Percentiles rank a stretch among this genome's conserved stretches.
Conservation (phyloP, 1,284 basidiomycete species). For the Caloboletus firmus region DNA sequence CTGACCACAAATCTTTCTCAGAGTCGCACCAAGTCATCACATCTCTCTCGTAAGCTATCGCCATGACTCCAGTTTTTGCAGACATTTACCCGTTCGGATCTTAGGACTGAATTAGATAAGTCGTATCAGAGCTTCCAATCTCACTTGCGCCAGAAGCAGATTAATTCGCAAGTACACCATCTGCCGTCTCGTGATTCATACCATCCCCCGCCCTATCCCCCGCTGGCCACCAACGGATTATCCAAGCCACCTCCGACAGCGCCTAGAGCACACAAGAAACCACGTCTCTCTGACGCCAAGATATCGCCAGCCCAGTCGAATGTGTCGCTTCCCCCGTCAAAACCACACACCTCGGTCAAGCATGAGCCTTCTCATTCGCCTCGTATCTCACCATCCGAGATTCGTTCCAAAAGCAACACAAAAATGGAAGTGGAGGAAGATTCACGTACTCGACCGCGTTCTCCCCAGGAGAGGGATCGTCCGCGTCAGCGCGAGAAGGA, state of each 20-base stretch:
- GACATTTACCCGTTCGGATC: constrained; percentile 11
- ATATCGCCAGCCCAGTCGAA: constrained; percentile 41
- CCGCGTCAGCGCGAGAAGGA: constrained; percentile 42
- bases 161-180: constrained; percentile 41
- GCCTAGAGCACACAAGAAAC: constrained; percentile 75
- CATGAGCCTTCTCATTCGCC: constrained; percentile 39
- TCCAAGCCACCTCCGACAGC: constrained; percentile 69
- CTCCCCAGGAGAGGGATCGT: constrained; percentile 40
- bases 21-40: constrained; percentile 72
- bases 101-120: constrained; percentile 67
- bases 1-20: constrained; percentile 31
- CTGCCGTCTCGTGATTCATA: constrained; percentile 33
- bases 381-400: constrained; percentile 39
- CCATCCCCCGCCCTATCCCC: constrained; percentile 30
- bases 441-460: constrained; percentile 39
- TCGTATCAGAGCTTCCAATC: constrained; percentile 60
- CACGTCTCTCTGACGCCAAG: constrained; percentile 60
- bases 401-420: constrained; percentile 34
- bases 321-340: constrained; percentile 35
- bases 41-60: constrained; percentile 62
- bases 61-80: constrained; percentile 2
- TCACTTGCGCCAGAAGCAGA: constrained; percentile 43
- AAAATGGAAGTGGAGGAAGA: constrained; percentile 67
- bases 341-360: constrained; percentile 26
- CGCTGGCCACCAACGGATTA: constrained; percentile 30